phyloP scores from a whole-genome alignment of 1,139 yeast species.

The Sugiyamaella neomexicana region DNA sequence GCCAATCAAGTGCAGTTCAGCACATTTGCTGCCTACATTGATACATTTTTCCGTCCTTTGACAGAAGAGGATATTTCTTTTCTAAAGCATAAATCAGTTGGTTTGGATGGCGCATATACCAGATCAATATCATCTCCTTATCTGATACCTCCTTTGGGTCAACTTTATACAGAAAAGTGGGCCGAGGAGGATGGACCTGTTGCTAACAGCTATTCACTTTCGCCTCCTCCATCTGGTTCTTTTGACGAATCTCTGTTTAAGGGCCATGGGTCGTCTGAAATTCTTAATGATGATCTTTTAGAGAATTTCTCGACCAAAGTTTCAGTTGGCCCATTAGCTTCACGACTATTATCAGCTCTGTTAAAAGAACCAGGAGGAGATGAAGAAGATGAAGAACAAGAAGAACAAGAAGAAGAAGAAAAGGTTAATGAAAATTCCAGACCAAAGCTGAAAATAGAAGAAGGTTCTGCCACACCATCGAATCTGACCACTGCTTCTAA shows the following conservation, averaged over 20 bases:
- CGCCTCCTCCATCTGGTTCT: slow-evolving; percentile 33
- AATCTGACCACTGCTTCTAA: slow-evolving; percentile 23
- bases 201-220: slow-evolving; percentile 44
- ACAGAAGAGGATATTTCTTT: slow-evolving; percentile 79
- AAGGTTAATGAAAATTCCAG: slow-evolving; percentile 19
- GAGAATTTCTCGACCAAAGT: slow-evolving; percentile 66
- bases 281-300: slow-evolving; percentile 60
- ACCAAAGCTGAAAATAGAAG: slow-evolving; percentile 10
- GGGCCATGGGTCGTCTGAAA: slow-evolving; percentile 57
- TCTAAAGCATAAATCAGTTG: slow-evolving; percentile 54
- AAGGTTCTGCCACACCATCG: slow-evolving; percentile 14
- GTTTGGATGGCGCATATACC: slow-evolving; percentile 30
- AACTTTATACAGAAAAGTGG: slow-evolving; percentile 81
- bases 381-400: slow-evolving; percentile 31
- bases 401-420: slow-evolving; percentile 27
- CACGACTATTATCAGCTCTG: slow-evolving; percentile 80
- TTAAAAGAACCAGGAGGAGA: slow-evolving; percentile 51
- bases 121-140: slow-evolving; percentile 42
- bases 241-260: slow-evolving; percentile 20
- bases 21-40: slow-evolving; percentile 82
- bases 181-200: slow-evolving; percentile 67
- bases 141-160: slow-evolving; percentile 79
- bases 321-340: slow-evolving; percentile 90
- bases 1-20: slow-evolving; percentile 89
- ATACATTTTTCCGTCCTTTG: slow-evolving; percentile 76